These are phyloP conservation scores for Fusarium marasasianum DNA, from an alignment of 2,329 filamentous ascomycete genomes.

Conservation along the genomic window DNA sequence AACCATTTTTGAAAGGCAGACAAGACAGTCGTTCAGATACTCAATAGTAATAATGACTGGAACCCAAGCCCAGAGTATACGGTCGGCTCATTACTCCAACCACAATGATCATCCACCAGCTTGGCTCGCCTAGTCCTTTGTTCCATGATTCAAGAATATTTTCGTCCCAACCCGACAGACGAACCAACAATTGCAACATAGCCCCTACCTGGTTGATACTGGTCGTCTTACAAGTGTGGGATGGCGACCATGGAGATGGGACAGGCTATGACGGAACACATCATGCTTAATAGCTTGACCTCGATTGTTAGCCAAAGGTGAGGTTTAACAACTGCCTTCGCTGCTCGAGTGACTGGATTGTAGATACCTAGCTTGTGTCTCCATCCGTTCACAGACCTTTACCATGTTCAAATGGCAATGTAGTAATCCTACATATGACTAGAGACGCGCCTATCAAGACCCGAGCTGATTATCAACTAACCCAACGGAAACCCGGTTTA, in stretches of 20 bases:
- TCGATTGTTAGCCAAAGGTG: background rate
- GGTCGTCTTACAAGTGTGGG: constrained; percentile 1
- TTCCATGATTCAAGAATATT: constrained; percentile 1
- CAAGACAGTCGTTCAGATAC: background rate
- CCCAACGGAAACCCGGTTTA: background rate
- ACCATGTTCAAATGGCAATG: background rate
- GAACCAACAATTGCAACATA: constrained; percentile 3
- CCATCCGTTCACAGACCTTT: background rate
- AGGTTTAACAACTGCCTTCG: background rate
- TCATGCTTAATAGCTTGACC: background rate
- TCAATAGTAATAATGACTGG: background rate
- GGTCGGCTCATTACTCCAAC: background rate
- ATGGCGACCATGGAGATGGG: background rate
- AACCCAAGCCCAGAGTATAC: background rate
- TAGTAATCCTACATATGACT: background rate
- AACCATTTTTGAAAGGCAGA: background rate
- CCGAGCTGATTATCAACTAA: background rate
- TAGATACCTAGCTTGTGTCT: background rate
- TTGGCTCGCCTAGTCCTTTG: background rate
- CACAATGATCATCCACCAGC: background rate
- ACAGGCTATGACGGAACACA: background rate
- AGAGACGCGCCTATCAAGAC: background rate
- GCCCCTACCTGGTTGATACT: background rate
- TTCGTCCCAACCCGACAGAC: constrained; percentile 8
- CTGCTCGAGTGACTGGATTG: background rate